Evolutionary conservation across 257 asterid species (phyloP).

Genomic region (Ajuga chamaepitys): DNA sequence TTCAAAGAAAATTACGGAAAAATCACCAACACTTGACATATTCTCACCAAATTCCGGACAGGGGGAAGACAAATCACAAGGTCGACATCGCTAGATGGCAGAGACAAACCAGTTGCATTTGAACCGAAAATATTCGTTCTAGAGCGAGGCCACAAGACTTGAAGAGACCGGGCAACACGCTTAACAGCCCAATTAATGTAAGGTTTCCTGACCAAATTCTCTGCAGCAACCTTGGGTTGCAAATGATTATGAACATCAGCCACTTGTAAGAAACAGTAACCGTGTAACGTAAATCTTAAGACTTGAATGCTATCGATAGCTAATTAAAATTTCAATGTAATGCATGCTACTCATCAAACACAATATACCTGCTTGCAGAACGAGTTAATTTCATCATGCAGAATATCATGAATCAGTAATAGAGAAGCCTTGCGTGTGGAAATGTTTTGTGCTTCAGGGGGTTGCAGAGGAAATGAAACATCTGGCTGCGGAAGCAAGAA

Average conservation of each 20-base stretch:
- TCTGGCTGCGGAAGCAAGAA: conserved; percentile 67
- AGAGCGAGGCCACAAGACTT: conserved; percentile 99
- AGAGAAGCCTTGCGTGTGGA: conserved; percentile 50
- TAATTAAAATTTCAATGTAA: background rate
- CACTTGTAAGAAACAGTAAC: conserved; percentile 10
- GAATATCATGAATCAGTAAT: conserved; percentile 53
- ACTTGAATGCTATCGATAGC: conserved; percentile 4
- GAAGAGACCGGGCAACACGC: conserved; percentile 97
- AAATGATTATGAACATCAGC: conserved; percentile 19
- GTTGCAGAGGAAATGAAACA: conserved; percentile 87
- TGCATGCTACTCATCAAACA: conserved; percentile 12
- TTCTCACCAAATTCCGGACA: conserved; percentile 96
- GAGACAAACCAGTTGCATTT: conserved; percentile 91
- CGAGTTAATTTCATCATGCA: conserved; percentile 77
- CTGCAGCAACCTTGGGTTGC: conserved; percentile 70
- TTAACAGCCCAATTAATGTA: conserved; percentile 97
- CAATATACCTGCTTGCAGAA: conserved; percentile 85
- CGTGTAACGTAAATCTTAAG: background rate
- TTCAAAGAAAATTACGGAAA: background rate
- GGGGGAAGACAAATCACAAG: conserved; percentile 98
- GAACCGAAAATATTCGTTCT: conserved; percentile 92
- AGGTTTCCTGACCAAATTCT: conserved; percentile 81
- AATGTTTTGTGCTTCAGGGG: conserved; percentile 57
- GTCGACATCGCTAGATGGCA: conserved; percentile 97
- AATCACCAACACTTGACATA: background rate